These are phyloP conservation scores for Fusarium verrucosum DNA, from an alignment of 2,329 filamentous ascomycete genomes.

Conservation along the genomic window DNA sequence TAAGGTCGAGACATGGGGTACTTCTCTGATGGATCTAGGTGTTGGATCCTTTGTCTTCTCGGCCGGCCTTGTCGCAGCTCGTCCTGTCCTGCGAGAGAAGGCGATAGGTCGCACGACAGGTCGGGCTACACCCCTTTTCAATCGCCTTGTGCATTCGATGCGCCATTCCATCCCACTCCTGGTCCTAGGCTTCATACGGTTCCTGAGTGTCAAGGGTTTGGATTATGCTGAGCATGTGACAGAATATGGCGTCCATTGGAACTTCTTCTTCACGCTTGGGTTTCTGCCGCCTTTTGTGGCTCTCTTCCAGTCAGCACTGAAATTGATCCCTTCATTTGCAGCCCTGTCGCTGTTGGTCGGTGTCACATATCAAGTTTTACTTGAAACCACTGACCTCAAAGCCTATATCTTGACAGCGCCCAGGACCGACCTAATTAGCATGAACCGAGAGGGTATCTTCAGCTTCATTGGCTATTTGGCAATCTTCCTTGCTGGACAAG, in stretches of 20 bases:
- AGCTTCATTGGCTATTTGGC: conserved; percentile 93
- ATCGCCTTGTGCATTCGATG: conserved; percentile 71
- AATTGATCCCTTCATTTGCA: conserved; percentile 79
- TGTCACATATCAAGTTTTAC: conserved; percentile 75
- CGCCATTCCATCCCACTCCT: conserved; percentile 87
- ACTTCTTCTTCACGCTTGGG: conserved; percentile 97
- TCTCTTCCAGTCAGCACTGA: conserved; percentile 77
- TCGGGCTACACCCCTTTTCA: conserved; percentile 58
- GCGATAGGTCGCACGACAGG: conserved; percentile 61
- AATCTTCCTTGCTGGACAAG: conserved; percentile 91
- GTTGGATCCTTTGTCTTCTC: conserved; percentile 98
- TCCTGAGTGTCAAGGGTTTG: conserved; percentile 90
- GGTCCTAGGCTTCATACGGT: conserved; percentile 78
- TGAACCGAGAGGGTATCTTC: conserved; percentile 95
- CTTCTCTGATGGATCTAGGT: conserved; percentile 97
- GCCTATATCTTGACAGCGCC: conserved; percentile 84
- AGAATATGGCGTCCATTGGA: conserved; percentile 99
- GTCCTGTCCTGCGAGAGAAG: conserved; percentile 77
- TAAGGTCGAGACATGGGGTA: conserved; percentile 99
- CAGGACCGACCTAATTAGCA: conserved; percentile 79
- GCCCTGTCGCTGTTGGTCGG: conserved; percentile 75
- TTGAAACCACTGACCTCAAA: conserved; percentile 82
- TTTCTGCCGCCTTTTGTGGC: conserved; percentile 90
- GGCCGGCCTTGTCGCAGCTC: conserved; percentile 87
- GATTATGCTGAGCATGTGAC: conserved; percentile 98